A percentile compares a stretch with the other conserved stretches of the same genome.
Conservation (phyloP, 2,329 filamentous ascomycete species). For the Penicillium sp. region DNA sequence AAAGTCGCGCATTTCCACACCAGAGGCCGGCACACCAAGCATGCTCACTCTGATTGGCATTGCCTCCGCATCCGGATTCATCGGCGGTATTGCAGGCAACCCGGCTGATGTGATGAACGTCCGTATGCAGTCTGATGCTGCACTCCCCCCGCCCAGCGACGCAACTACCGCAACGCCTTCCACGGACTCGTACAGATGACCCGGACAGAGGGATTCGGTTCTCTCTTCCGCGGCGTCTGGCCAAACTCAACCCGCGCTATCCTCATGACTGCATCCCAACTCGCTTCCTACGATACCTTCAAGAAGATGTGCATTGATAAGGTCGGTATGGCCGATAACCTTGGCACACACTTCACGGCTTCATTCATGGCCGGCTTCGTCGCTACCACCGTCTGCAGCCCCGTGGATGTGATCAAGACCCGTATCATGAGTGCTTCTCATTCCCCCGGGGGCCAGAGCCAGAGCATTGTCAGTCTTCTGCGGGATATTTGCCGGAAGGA, state of each 20-base stretch:
- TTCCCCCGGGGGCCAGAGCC: slow-evolving; percentile 40
- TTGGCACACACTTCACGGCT: slow-evolving; percentile 60
- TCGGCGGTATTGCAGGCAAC: slow-evolving; percentile 87
- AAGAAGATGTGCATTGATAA: slow-evolving; percentile 54
- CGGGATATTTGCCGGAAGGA: slow-evolving; percentile 54
- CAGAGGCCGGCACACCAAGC: slow-evolving; percentile 52
- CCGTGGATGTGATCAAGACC: slow-evolving; percentile 65
- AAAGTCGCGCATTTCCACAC: slow-evolving; percentile 62
- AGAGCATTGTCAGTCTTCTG: slow-evolving; percentile 48
- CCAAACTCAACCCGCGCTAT: slow-evolving; percentile 60
- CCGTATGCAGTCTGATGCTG: slow-evolving; percentile 91
- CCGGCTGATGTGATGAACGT: slow-evolving; percentile 96
- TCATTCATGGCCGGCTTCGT: slow-evolving; percentile 62
- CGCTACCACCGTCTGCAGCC: slow-evolving; percentile 63
- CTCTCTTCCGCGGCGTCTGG: slow-evolving; percentile 73
- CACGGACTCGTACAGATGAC: slow-evolving; percentile 84
- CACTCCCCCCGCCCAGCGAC: slow-evolving; percentile 68
- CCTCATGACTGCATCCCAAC: slow-evolving; percentile 63
- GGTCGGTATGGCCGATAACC: slow-evolving; percentile 53
- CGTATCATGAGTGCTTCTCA: slow-evolving; percentile 58
- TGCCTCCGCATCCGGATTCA: slow-evolving; percentile 75
- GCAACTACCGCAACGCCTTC: slow-evolving; percentile 85
- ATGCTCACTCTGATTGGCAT: slow-evolving; percentile 77
- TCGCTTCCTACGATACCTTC: slow-evolving; percentile 63
- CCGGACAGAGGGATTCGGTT: slow-evolving; percentile 71